A percentile compares a stretch with the other conserved stretches of the same genome.
Conservation (phyloP, 1,284 basidiomycete species). For the Moniliophthora roreri region DNA sequence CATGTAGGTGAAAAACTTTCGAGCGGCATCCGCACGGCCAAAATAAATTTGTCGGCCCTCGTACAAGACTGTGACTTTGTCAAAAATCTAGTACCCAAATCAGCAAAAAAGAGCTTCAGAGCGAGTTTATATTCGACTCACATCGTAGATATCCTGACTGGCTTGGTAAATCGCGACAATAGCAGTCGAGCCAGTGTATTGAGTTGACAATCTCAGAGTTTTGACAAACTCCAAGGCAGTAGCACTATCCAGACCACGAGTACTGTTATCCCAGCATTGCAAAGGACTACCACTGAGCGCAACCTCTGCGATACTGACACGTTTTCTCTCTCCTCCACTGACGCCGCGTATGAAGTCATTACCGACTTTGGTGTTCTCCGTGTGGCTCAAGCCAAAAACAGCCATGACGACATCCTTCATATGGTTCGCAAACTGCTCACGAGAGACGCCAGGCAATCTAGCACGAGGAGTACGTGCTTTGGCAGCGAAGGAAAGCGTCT, state of each 20-base stretch:
- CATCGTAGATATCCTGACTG: constrained; percentile 40
- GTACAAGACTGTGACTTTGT: constrained; percentile 41
- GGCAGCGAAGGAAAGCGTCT: constrained; percentile 54
- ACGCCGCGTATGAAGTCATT: constrained; percentile 57
- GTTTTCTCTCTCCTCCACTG: constrained; percentile 57
- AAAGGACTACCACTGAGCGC: constrained; percentile 15
- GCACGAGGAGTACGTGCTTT: constrained; percentile 49
- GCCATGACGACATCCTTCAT: constrained; percentile 50
- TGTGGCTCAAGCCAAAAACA: constrained; percentile 61
- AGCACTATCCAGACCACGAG: constrained; percentile 55
- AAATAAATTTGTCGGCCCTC: constrained; percentile 54
- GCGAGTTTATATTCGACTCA: background rate
- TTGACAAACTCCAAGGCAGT: constrained; percentile 41
- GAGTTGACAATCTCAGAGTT: constrained; percentile 12
- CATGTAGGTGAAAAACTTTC: constrained; percentile 66
- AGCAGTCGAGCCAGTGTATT: constrained; percentile 15
- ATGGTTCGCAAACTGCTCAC: constrained; percentile 43
- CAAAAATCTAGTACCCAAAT: constrained; percentile 24
- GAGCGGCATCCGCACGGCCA: constrained; percentile 48
- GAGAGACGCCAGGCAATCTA: constrained; percentile 43
- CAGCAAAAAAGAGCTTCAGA: background rate
- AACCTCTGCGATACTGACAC: constrained; percentile 55
- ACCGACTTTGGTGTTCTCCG: constrained; percentile 52
- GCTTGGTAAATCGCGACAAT: constrained; percentile 45
- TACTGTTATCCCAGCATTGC: constrained; percentile 48